These are phyloP conservation scores for Diaporthe velutina DNA, from an alignment of 2,329 filamentous ascomycete genomes.

Conservation along the genomic window DNA sequence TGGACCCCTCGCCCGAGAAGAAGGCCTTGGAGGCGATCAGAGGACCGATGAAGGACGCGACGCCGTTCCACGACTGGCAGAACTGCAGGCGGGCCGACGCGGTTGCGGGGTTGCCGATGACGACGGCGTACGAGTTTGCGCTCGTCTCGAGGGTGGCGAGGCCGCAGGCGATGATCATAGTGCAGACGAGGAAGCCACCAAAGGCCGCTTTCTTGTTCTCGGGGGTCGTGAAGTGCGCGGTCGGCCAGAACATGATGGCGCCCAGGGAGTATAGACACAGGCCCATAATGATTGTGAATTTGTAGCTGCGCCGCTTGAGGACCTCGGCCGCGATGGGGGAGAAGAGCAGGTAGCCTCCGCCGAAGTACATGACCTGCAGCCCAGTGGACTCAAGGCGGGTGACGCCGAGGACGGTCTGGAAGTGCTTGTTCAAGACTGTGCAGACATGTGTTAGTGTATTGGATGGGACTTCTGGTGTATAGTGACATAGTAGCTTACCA, in stretches of 20 bases:
- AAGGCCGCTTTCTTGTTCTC: slow-evolving; percentile 65
- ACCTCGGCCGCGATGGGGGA: slow-evolving; percentile 61
- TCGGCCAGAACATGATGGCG: slow-evolving; percentile 71
- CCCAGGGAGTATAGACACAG: slow-evolving; percentile 68
- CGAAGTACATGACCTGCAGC: slow-evolving; percentile 65
- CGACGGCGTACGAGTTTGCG: slow-evolving; percentile 59
- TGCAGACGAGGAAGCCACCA: slow-evolving; percentile 70
- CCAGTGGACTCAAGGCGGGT: slow-evolving; percentile 59
- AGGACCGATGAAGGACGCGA: slow-evolving; percentile 69
- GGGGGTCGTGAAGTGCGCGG: slow-evolving; percentile 42
- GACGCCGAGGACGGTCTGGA: slow-evolving; percentile 60
- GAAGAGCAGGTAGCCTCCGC: slow-evolving; percentile 55
- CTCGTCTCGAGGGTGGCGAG: slow-evolving; percentile 69
- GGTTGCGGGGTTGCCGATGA: slow-evolving; percentile 34
- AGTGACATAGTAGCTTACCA: slow-evolving; percentile 36
- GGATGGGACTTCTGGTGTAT: not conserved
- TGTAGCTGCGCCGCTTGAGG: slow-evolving; percentile 75
- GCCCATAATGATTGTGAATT: slow-evolving; percentile 76
- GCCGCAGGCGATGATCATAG: slow-evolving; percentile 58
- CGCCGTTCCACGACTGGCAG: slow-evolving; percentile 69
- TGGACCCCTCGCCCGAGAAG: slow-evolving; percentile 64
- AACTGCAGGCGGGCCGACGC: slow-evolving; percentile 62
- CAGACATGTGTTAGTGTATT: not conserved
- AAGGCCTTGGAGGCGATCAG: slow-evolving; percentile 72
- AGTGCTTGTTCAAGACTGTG: slow-evolving; percentile 62